Conservation (phyloP, 164 flowering plant species). For the Chloranthus sessilifolius region DNA sequence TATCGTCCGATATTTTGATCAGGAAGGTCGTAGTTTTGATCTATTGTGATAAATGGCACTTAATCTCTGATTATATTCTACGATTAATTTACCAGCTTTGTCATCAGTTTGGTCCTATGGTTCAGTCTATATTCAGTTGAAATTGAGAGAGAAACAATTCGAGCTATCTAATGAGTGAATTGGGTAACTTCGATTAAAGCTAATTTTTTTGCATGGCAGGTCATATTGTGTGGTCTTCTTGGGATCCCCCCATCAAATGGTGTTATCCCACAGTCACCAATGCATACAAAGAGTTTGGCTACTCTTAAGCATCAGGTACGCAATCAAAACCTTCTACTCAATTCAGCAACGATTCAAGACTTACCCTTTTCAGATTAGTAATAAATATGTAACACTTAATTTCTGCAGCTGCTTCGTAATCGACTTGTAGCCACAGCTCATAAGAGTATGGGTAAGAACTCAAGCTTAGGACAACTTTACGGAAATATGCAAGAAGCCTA, state of each 20-base stretch:
- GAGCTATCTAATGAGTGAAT: too few relatives aligned
- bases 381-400: slow-evolving; percentile 1
- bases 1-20: too few relatives aligned
- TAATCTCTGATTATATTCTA: too few relatives aligned
- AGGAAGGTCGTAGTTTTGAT: too few relatives aligned
- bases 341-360: neutral
- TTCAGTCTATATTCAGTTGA: too few relatives aligned
- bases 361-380: too few relatives aligned
- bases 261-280: slow-evolving; percentile 99
- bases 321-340: neutral
- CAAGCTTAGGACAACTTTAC: slow-evolving; percentile 87
- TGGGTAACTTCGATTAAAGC: too few relatives aligned
- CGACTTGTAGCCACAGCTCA: slow-evolving; percentile 78
- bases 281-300: slow-evolving; percentile 99
- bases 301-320: slow-evolving; percentile 95
- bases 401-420: slow-evolving; percentile 78
- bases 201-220: slow-evolving; percentile 39
- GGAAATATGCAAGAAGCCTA: slow-evolving; percentile 97
- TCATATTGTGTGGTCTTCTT: slow-evolving; percentile 84
- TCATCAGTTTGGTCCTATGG: too few relatives aligned
- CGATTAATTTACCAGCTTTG: too few relatives aligned
- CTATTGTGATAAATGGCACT: too few relatives aligned
- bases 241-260: slow-evolving; percentile 99
- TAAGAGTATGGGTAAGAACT: slow-evolving; percentile 56
- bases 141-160: too few relatives aligned